Conservation (phyloP, 78 protist genomes). For the Cavenderia fasciculata region DNA sequence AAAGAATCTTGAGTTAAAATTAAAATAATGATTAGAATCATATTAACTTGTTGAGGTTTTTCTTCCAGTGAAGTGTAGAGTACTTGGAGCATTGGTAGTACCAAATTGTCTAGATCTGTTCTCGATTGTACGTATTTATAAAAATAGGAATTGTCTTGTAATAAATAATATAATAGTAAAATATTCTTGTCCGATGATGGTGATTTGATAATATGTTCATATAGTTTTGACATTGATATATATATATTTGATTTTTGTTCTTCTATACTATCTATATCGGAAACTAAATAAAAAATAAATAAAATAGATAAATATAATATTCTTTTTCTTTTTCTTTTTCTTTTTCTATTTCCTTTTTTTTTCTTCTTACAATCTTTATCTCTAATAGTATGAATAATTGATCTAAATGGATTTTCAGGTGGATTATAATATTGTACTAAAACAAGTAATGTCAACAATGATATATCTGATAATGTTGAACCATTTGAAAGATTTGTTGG, state of each 20-base stretch:
- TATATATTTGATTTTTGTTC: neutral
- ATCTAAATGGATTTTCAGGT: constrained; percentile 63
- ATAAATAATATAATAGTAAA: constrained; percentile 77
- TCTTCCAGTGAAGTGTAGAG: constrained; percentile 67
- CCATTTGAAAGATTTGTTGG: neutral
- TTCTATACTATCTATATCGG: neutral
- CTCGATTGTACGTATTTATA: constrained; percentile 78
- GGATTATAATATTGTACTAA: constrained; percentile 53
- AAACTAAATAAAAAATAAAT: neutral
- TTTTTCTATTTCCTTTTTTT: neutral
- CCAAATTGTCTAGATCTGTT: constrained; percentile 70
- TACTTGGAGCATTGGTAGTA: constrained; percentile 70
- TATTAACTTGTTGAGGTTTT: constrained; percentile 77
- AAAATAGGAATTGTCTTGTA: constrained; percentile 74
- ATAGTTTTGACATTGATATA: constrained; percentile 64
- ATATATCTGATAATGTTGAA: constrained; percentile 25
- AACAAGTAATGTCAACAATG: constrained; percentile 26
- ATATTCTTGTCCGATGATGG: constrained; percentile 68
- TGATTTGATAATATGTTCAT: constrained; percentile 31
- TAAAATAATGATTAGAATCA: constrained; percentile 73
- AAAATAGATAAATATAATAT: neutral
- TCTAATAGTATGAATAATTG: constrained; percentile 15
- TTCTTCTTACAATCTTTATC: constrained; percentile 45
- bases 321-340: neutral
- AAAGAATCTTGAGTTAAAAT: constrained; percentile 70